phyloP scores from a whole-genome alignment of 495 filamentous ascomycete species.

The Terfezia boudieri region DNA sequence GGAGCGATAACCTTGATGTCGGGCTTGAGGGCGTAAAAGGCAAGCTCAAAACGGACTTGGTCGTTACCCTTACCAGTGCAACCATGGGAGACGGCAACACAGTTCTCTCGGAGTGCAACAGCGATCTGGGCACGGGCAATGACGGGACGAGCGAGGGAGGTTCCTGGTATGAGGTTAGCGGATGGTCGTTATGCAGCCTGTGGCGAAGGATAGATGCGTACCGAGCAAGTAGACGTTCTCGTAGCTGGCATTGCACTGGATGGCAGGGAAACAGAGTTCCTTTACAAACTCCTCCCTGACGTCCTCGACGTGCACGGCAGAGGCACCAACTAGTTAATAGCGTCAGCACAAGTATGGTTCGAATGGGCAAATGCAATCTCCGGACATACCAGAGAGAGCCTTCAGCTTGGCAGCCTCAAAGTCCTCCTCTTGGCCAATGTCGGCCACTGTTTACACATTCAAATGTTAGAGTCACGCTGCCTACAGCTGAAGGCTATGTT shows the following conservation, averaged over 20 bases:
- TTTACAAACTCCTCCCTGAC: slow-evolving; percentile 61
- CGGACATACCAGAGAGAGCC: slow-evolving; percentile 28
- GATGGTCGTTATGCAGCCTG: no score
- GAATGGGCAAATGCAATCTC: neutral
- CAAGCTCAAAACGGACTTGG: slow-evolving; percentile 68
- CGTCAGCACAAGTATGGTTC: neutral
- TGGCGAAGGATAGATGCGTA: slow-evolving; percentile 7
- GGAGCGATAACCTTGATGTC: slow-evolving; percentile 71
- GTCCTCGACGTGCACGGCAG: slow-evolving; percentile 39
- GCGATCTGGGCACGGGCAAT: slow-evolving; percentile 65
- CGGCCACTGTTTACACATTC: slow-evolving; percentile 27
- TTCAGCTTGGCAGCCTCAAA: slow-evolving; percentile 42
- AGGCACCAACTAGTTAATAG: slow-evolving; percentile 31
- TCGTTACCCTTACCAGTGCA: slow-evolving; percentile 79
- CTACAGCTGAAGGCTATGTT: neutral
- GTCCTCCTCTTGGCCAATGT: slow-evolving; percentile 45
- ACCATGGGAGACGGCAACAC: slow-evolving; percentile 48
- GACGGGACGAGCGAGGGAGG: slow-evolving; percentile 64
- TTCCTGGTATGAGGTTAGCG: slow-evolving; percentile 22
- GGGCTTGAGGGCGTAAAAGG: slow-evolving; percentile 48
- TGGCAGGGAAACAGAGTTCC: slow-evolving; percentile 67
- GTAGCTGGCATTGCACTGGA: slow-evolving; percentile 75
- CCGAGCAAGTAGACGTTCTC: slow-evolving; percentile 63
- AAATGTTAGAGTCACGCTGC: neutral
- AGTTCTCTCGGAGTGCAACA: slow-evolving; percentile 46